Evolutionary conservation across 1,284 basidiomycete genomes (phyloP).

Genomic region (Ganoderma leucocontextum): DNA sequence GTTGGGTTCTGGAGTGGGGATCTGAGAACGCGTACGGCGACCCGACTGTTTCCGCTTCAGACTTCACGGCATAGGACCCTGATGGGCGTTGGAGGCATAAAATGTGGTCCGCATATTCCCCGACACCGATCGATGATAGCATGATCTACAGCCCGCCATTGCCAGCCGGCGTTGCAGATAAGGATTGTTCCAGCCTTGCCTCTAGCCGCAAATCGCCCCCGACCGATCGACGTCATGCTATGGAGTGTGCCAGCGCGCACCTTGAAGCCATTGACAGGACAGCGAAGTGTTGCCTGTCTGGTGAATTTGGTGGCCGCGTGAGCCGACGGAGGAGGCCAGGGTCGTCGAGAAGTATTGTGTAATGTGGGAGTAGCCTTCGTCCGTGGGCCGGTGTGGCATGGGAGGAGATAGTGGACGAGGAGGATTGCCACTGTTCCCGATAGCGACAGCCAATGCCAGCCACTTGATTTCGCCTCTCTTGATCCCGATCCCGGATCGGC

Average conservation of each 20-base stretch:
- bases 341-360: constrained; percentile 1
- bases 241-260: background rate
- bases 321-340: background rate
- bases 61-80: constrained; percentile 1
- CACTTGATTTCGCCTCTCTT: constrained; percentile 4
- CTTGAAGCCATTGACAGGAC: background rate
- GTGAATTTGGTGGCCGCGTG: constrained; percentile 8
- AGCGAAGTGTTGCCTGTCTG: background rate
- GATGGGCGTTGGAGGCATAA: background rate
- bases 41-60: constrained; percentile 12
- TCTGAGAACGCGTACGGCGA: constrained; percentile 16
- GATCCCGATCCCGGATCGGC: constrained; percentile 1
- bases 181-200: background rate
- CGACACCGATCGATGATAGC: constrained; percentile 14
- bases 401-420: no score
- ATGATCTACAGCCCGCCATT: background rate
- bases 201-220: background rate
- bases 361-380: constrained; percentile 1
- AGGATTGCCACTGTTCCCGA: background rate
- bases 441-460: constrained; percentile 10
- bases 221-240: background rate
- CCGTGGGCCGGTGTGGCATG: no score
- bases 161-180: constrained; percentile 1
- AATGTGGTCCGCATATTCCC: constrained; percentile 16
- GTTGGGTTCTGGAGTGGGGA: constrained; percentile 26